Evolutionary conservation across 2,329 filamentous ascomycete species (phyloP).

Genomic region (Pseudocercospora pini-densiflorae): DNA sequence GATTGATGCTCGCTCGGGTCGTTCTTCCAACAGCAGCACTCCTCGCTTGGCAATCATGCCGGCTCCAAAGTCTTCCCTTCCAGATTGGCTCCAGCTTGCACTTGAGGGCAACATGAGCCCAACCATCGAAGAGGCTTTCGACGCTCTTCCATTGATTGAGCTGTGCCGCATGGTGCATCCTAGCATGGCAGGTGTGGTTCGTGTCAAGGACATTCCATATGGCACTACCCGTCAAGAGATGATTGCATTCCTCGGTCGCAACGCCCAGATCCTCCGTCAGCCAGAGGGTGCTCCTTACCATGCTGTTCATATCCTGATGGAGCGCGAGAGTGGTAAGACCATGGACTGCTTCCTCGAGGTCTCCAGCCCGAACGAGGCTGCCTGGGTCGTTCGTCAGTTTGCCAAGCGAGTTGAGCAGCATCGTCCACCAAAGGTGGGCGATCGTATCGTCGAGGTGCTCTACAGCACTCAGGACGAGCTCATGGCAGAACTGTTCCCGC

Average conservation of each 20-base stretch:
- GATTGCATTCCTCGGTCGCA: conserved; percentile 51
- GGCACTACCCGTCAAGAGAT: conserved; percentile 56
- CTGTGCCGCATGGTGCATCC: conserved; percentile 42
- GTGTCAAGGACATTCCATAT: conserved; percentile 54
- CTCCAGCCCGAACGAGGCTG: conserved; percentile 43
- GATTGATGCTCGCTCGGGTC: neutral
- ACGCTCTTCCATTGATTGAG: conserved; percentile 38
- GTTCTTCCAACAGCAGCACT: neutral
- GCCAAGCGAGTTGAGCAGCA: conserved; percentile 42
- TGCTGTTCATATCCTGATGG: conserved; percentile 62
- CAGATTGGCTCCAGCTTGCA: conserved; percentile 27
- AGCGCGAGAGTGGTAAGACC: conserved; percentile 61
- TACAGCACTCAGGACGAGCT: conserved; percentile 54
- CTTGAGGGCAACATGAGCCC: conserved; percentile 31
- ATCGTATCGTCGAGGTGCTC: conserved; percentile 52
- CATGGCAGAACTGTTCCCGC: conserved; percentile 57
- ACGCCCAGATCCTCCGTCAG: conserved; percentile 52
- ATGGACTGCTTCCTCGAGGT: conserved; percentile 60
- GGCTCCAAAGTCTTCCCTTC: neutral
- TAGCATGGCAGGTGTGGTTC: conserved; percentile 35
- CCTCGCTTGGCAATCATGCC: conserved; percentile 5
- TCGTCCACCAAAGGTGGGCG: conserved; percentile 51
- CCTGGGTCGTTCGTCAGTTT: conserved; percentile 43
- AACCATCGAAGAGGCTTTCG: conserved; percentile 33
- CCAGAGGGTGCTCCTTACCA: conserved; percentile 48